Evolutionary conservation across 805 yeast genomes (phyloP), one percentile per base, ranked within the genome.

Genomic region (Wickerhamiella shivajii): DNA sequence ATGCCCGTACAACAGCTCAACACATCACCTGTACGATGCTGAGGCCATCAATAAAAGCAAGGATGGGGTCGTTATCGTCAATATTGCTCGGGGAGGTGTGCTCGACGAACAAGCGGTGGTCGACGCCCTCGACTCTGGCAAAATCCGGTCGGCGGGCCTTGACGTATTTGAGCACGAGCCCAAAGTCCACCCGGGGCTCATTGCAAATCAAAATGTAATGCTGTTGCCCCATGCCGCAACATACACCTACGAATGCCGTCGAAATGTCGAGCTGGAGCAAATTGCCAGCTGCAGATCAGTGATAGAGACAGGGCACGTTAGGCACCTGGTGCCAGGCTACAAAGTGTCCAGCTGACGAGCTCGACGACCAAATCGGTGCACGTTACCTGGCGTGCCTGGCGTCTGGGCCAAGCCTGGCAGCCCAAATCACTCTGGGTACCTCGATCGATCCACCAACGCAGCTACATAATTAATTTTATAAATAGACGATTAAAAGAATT

Each of bases 161-260:
- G 83, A 74, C 44, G 83, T 74, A 22, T 74, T 65, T 46, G 81
- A 74, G 50, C 44, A 52, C 37, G 83, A 74, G 58, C 83, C 83
- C 2, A 45, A 65, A 39, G 69, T 70, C 13, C 63, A 71, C 33
- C 60, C 63, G 40, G 77, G 71, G 31, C 59, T 75, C 37, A 45
- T 64, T 30, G 53, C 53, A 18, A 59, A 69, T 44, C 57, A 63
- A 17, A 66, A 64, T 37, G 71, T 67, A n/a, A 63, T 77, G 9
- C 68, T 79, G 23, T 59, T 79, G 44, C 96, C 96, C 11, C 96
- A 84, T 53, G 73, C 80, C 77, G 96, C 94, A 17, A 80, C 94
- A 0, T 73, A 72, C 51, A 63, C 87, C 4, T 56, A 57, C 33
- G 92, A 83, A 55, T 77, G 93, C 4, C 67, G 73, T 49, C 57